Evolutionary conservation across 805 yeast species (phyloP).

Genomic region (Yarrowia osloensis): DNA sequence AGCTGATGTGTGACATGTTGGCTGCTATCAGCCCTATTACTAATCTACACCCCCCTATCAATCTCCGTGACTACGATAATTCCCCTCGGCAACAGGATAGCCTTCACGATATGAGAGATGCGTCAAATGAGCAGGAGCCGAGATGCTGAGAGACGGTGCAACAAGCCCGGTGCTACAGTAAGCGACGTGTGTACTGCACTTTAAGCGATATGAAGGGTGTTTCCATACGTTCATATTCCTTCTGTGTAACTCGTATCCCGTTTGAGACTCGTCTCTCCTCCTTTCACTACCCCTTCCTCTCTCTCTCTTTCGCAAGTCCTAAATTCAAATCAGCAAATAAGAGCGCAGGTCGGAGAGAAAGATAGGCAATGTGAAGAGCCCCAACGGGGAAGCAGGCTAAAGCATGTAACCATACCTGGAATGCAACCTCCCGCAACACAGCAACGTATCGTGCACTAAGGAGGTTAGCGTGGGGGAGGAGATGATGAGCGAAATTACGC

Average conservation of each 20-base stretch:
- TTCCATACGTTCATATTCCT: no score
- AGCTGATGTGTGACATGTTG: no score
- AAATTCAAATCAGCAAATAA: conserved; percentile 4
- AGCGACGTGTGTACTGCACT: no score
- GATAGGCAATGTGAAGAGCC: neutral
- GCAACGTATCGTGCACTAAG: neutral
- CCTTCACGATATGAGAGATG: neutral
- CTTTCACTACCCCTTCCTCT: neutral
- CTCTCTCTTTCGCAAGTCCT: neutral
- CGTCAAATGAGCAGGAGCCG: neutral
- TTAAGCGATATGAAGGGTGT: no score
- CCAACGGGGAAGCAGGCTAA: neutral
- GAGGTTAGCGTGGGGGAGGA: neutral
- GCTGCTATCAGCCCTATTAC: no score
- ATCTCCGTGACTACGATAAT: no score
- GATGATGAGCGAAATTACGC: no score
- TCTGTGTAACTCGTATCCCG: no score
- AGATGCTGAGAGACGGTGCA: neutral
- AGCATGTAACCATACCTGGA: neutral
- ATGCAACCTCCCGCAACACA: neutral
- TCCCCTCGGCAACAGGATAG: no score
- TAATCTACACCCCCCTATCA: no score
- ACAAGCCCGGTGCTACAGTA: no score
- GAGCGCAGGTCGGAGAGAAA: neutral
- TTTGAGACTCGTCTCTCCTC: no score